A percentile compares a stretch with the other conserved stretches of the same genome.
These are phyloP conservation scores for Podospora comata DNA, from an alignment of 495 filamentous ascomycete species.

Conservation along the genomic window DNA sequence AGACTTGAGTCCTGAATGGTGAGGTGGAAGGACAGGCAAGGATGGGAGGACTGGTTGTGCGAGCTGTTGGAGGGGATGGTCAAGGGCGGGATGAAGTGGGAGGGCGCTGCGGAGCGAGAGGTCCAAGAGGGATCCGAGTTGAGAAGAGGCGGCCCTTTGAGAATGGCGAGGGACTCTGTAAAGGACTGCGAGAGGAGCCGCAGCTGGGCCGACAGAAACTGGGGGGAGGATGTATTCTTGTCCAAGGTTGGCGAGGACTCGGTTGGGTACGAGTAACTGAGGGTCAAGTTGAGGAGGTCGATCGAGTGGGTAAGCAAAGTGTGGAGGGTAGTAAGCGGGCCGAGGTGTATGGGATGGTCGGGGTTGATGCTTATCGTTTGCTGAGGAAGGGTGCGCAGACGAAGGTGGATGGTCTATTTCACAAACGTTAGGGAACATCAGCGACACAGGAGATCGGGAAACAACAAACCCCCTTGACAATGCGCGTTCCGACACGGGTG, in stretches of 20 bases:
- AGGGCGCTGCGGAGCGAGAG: slow-evolving; percentile 34
- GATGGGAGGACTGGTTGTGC: slow-evolving; percentile 37
- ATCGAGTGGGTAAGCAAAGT: slow-evolving; percentile 73
- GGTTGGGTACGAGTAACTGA: slow-evolving; percentile 49
- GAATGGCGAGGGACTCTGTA: slow-evolving; percentile 58
- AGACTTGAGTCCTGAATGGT: slow-evolving; percentile 74
- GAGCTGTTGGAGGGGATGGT: slow-evolving; percentile 35
- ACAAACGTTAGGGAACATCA: slow-evolving; percentile 14
- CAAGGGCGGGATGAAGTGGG: slow-evolving; percentile 44
- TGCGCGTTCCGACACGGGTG: slow-evolving; percentile 71
- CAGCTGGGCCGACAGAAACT: slow-evolving; percentile 75
- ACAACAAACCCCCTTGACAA: slow-evolving; percentile 69
- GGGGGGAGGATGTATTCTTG: slow-evolving; percentile 29
- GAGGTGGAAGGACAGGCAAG: slow-evolving; percentile 67
- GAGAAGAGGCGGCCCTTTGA: slow-evolving; percentile 54
- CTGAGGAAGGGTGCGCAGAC: slow-evolving; percentile 49
- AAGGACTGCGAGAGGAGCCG: slow-evolving; percentile 73
- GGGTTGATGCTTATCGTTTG: slow-evolving; percentile 48
- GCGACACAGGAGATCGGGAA: neutral
- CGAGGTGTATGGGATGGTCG: slow-evolving; percentile 59
- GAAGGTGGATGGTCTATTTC: slow-evolving; percentile 43
- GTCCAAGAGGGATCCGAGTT: slow-evolving; percentile 38
- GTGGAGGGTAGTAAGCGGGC: slow-evolving; percentile 65
- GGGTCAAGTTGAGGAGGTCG: slow-evolving; percentile 73
- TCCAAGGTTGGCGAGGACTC: slow-evolving; percentile 40